phyloP scores from a whole-genome alignment of 345 rosid species.

The Populus pruinosa region DNA sequence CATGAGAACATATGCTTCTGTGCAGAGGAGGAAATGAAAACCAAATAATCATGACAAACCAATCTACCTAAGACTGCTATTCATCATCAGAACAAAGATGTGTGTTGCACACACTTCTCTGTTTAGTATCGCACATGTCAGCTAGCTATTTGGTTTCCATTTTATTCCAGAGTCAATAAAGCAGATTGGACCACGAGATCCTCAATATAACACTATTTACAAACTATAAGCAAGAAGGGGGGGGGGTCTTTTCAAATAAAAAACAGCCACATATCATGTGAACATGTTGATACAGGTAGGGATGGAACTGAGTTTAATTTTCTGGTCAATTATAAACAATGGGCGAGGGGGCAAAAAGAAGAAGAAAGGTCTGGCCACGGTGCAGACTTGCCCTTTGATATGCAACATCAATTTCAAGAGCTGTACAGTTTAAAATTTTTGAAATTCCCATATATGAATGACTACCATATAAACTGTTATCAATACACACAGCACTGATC shows the following conservation, averaged over 20 bases:
- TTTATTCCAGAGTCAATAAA: neutral
- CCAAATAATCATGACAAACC: neutral
- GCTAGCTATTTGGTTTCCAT: too few relatives aligned
- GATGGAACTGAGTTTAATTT: too few relatives aligned
- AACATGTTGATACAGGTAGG: too few relatives aligned
- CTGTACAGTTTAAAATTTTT: too few relatives aligned
- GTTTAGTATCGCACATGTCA: neutral
- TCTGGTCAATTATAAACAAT: too few relatives aligned
- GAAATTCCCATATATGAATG: too few relatives aligned
- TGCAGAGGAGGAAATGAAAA: neutral
- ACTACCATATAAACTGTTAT: neutral
- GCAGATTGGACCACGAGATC: neutral
- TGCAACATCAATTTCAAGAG: too few relatives aligned
- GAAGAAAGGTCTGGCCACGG: too few relatives aligned
- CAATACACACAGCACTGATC: neutral
- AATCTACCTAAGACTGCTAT: neutral
- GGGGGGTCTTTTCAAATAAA: neutral
- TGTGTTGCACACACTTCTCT: neutral
- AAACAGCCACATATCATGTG: neutral
- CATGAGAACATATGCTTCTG: constrained; percentile 3
- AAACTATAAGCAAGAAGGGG: neutral
- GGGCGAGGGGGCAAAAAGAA: too few relatives aligned
- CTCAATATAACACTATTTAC: neutral
- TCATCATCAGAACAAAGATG: neutral
- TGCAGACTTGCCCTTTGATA: too few relatives aligned